Evolutionary conservation across 306 rosid genomes (phyloP).

Genomic region (Fragaria iinumae): DNA sequence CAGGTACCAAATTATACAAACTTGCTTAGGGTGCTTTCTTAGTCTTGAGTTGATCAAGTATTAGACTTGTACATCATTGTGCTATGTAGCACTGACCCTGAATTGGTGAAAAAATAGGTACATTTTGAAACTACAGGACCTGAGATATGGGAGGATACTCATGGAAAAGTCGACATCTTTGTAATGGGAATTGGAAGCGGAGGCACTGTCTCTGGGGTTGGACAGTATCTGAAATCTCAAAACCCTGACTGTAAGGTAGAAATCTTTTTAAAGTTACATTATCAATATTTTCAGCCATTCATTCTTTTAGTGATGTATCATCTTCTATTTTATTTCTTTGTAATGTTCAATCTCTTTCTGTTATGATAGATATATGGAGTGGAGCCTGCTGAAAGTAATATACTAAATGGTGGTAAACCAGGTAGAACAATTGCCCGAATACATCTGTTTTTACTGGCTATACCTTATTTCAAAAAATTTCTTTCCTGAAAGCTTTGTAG

Average conservation of each 20-base stretch:
- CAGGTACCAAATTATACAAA: constrained; percentile 32
- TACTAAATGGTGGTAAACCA: constrained; percentile 92
- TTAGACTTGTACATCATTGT: background rate
- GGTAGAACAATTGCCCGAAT: constrained; percentile 38
- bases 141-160: constrained; percentile 97
- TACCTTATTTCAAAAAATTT: background rate
- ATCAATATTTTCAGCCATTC: background rate
- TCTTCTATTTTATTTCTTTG: constrained; percentile 14
- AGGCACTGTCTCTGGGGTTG: constrained; percentile 95
- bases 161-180: constrained; percentile 90
- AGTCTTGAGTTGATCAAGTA: background rate
- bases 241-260: constrained; percentile 86
- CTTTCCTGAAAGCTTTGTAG: background rate
- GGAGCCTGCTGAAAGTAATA: constrained; percentile 89
- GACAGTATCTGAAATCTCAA: constrained; percentile 83
- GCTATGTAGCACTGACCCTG: constrained; percentile 13
- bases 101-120: constrained; percentile 44
- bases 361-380: constrained; percentile 67
- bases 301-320: background rate
- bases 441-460: background rate
- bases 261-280: background rate
- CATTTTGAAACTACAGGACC: constrained; percentile 99
- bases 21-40: background rate
- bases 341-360: constrained; percentile 21
- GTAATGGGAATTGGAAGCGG: constrained; percentile 99